Conservation (phyloP, 148 eudicot genomes). For the Camellia sinensis region DNA sequence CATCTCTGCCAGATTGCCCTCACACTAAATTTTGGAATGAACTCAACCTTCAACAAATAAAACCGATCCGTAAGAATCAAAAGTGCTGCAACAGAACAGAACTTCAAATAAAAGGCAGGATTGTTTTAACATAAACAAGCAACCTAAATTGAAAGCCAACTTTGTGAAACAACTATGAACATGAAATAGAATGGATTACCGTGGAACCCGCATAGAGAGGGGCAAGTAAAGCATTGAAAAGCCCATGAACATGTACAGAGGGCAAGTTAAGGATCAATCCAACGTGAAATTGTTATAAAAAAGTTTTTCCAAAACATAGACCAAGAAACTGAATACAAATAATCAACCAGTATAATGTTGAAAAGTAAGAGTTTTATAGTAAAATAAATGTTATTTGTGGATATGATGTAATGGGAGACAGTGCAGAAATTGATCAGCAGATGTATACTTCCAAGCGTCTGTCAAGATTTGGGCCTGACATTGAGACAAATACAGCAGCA, state of each 20-base stretch:
- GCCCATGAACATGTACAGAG: slow-evolving; percentile 83
- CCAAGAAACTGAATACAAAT: background rate
- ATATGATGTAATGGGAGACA: slow-evolving; percentile 98
- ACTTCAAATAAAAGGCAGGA: background rate
- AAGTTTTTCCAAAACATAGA: background rate
- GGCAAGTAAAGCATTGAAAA: slow-evolving; percentile 91
- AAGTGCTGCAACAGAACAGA: background rate
- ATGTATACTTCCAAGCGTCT: slow-evolving; percentile 84
- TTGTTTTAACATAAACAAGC: background rate
- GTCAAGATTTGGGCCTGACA: slow-evolving; percentile 87
- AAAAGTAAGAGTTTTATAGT: background rate
- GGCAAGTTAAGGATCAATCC: slow-evolving; percentile 55
- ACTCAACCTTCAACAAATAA: slow-evolving; percentile 73
- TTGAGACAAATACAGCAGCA: background rate
- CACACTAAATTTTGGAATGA: slow-evolving; percentile 96
- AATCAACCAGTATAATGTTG: slow-evolving; percentile 4
- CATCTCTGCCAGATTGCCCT: slow-evolving; percentile 99
- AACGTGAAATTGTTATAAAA: background rate
- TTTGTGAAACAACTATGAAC: background rate
- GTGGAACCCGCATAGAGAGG: slow-evolving; percentile 88
- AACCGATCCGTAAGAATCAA: slow-evolving; percentile 9
- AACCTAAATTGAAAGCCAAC: background rate
- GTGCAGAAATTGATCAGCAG: slow-evolving; percentile 79
- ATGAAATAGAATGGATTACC: slow-evolving; percentile 40
- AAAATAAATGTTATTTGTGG: slow-evolving; percentile 33